phyloP scores from a whole-genome alignment of 805 yeast species.

The Kluyveromyces lactis region DNA sequence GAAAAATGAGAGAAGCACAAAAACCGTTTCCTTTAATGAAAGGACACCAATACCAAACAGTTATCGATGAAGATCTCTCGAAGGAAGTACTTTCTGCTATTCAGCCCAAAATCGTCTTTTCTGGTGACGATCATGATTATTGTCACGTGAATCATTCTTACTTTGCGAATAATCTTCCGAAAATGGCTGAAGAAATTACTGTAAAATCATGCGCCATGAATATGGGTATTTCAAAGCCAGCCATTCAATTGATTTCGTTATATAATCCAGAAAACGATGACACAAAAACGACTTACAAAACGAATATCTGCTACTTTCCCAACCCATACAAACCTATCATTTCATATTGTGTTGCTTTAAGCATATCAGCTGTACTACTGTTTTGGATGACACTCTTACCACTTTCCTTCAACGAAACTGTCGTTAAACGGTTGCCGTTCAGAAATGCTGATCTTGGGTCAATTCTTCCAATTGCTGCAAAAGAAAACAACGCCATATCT shows the following conservation, averaged over 20 bases:
- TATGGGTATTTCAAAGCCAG: conserved; percentile 81
- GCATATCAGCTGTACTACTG: conserved; percentile 15
- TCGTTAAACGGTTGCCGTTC: conserved; percentile 8
- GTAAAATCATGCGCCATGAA: conserved; percentile 90
- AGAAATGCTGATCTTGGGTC: neutral
- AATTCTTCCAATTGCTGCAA: neutral
- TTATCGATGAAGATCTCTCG: conserved; percentile 55
- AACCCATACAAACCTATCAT: conserved; percentile 40
- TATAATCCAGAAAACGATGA: conserved; percentile 33
- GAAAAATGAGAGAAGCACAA: conserved; percentile 63
- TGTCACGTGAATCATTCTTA: conserved; percentile 63
- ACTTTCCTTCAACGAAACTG: conserved; percentile 15
- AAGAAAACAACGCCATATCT: neutral
- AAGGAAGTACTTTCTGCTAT: conserved; percentile 49
- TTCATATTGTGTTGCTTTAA: conserved; percentile 25
- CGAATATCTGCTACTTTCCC: conserved; percentile 51
- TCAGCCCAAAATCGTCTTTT: conserved; percentile 61
- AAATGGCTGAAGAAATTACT: conserved; percentile 61
- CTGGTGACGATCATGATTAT: conserved; percentile 97
- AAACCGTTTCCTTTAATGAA: conserved; percentile 56
- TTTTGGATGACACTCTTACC: conserved; percentile 24
- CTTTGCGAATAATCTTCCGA: conserved; percentile 15
- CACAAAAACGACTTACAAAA: conserved; percentile 27
- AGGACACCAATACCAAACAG: conserved; percentile 88
- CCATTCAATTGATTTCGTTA: conserved; percentile 73